Conservation (phyloP, 2,329 filamentous ascomycete genomes). For the Colletotrichum agaves region DNA sequence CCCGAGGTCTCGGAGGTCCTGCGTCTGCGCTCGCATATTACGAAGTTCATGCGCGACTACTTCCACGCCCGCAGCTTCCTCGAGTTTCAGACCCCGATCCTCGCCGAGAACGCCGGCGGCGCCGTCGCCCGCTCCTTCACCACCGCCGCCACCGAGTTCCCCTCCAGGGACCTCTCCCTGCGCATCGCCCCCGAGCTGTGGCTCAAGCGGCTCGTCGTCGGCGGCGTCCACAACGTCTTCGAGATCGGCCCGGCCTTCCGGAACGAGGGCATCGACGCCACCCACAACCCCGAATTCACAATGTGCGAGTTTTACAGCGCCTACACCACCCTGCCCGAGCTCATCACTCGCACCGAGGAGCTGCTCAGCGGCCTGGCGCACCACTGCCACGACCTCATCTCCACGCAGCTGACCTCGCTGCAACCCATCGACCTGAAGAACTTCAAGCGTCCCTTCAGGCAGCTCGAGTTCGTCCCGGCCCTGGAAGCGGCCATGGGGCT, state of each 20-base stretch:
- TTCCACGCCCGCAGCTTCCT: slow-evolving; percentile 79
- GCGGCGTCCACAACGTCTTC: slow-evolving; percentile 88
- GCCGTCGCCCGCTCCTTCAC: slow-evolving; percentile 88
- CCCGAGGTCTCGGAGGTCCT: slow-evolving; percentile 74
- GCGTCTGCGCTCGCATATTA: slow-evolving; percentile 78
- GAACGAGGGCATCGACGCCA: slow-evolving; percentile 91
- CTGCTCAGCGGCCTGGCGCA: slow-evolving; percentile 71
- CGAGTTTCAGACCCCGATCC: slow-evolving; percentile 91
- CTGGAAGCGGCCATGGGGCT: slow-evolving; percentile 76
- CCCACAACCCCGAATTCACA: slow-evolving; percentile 97
- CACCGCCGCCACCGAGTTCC: slow-evolving; percentile 81
- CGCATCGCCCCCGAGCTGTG: slow-evolving; percentile 95
- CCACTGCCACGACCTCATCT: slow-evolving; percentile 60
- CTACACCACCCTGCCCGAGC: slow-evolving; percentile 78
- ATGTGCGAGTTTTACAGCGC: slow-evolving; percentile 97
- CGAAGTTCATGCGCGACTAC: slow-evolving; percentile 78
- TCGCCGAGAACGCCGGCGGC: slow-evolving; percentile 85
- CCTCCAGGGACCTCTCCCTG: slow-evolving; percentile 76
- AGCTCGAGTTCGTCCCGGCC: slow-evolving; percentile 84
- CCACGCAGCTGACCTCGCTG: slow-evolving; percentile 56
- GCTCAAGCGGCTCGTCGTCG: slow-evolving; percentile 91
- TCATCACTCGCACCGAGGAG: slow-evolving; percentile 81
- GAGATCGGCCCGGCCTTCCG: slow-evolving; percentile 94
- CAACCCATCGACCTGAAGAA: slow-evolving; percentile 59
- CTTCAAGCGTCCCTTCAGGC: slow-evolving; percentile 67